Conservation (phyloP, 345 rosid species). For the Nephelium lappaceum region DNA sequence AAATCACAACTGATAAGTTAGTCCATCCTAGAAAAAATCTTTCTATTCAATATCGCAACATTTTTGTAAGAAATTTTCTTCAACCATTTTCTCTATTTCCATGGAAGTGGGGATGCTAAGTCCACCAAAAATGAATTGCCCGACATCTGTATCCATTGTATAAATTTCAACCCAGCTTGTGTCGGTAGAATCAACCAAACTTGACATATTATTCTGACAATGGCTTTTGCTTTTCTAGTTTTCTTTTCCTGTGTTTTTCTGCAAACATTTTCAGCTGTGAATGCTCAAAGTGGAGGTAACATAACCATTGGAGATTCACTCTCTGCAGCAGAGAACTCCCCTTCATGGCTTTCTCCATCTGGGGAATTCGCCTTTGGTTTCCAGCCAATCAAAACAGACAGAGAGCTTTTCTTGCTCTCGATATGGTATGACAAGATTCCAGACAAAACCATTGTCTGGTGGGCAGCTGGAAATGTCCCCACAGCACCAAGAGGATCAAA, state of each 20-base stretch:
- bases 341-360: conserved; percentile 36
- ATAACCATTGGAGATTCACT: background rate
- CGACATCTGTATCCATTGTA: background rate
- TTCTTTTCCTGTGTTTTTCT: background rate
- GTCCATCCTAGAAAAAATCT: too few relatives aligned
- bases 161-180: background rate
- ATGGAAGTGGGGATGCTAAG: too few relatives aligned
- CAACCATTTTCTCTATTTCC: too few relatives aligned
- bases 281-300: conserved; percentile 8
- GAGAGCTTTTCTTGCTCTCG: conserved; percentile 26
- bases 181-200: background rate
- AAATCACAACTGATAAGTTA: too few relatives aligned
- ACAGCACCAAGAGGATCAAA: conserved; percentile 23
- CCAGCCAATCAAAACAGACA: background rate
- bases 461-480: conserved; percentile 14
- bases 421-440: conserved; percentile 38
- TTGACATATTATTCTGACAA: background rate
- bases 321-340: background rate
- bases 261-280: background rate
- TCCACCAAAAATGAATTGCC: background rate
- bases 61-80: too few relatives aligned
- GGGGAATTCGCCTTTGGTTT: conserved; percentile 40
- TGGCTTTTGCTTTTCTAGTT: conserved; percentile 2
- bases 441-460: conserved; percentile 33
- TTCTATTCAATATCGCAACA: too few relatives aligned